phyloP scores from a whole-genome alignment of 768 basidiomycete species.

The Butyriboletus loyo region DNA sequence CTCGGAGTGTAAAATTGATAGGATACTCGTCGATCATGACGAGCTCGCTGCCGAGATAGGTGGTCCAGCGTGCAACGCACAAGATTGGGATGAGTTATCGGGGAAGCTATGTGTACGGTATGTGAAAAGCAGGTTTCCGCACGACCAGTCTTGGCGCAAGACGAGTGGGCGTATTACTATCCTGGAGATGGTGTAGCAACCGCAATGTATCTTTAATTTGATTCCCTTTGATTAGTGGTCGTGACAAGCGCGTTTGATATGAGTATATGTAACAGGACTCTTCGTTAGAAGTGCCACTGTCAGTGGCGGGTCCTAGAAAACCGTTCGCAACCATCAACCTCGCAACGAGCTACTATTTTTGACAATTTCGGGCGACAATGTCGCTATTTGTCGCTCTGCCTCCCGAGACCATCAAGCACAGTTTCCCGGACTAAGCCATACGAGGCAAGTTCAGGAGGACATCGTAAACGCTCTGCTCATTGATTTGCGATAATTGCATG shows the following conservation, averaged over 20 bases:
- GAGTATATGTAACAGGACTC: neutral
- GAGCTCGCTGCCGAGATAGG: constrained; percentile 11
- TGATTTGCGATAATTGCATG: neutral
- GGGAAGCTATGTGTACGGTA: constrained; percentile 28
- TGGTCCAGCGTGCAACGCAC: constrained; percentile 18
- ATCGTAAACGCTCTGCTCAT: neutral
- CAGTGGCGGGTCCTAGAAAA: too few species aligned
- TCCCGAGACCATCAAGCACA: neutral
- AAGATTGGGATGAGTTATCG: constrained; percentile 33
- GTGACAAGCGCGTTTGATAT: neutral
- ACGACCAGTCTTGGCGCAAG: constrained; percentile 25
- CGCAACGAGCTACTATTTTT: neutral
- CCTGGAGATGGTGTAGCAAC: constrained; percentile 23
- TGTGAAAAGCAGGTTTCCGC: constrained; percentile 19
- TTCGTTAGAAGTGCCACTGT: neutral
- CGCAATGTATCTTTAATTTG: neutral
- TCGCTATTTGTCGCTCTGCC: neutral
- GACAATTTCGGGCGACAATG: neutral
- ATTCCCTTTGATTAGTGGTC: neutral
- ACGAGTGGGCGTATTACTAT: constrained; percentile 22
- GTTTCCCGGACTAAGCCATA: neutral
- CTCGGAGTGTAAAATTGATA: constrained; percentile 18
- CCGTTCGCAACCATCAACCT: neutral
- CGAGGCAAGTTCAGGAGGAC: neutral
- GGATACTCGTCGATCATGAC: constrained; percentile 22